phyloP scores from a whole-genome alignment of 495 filamentous ascomycete species.

The Penicillium malachiteum region DNA sequence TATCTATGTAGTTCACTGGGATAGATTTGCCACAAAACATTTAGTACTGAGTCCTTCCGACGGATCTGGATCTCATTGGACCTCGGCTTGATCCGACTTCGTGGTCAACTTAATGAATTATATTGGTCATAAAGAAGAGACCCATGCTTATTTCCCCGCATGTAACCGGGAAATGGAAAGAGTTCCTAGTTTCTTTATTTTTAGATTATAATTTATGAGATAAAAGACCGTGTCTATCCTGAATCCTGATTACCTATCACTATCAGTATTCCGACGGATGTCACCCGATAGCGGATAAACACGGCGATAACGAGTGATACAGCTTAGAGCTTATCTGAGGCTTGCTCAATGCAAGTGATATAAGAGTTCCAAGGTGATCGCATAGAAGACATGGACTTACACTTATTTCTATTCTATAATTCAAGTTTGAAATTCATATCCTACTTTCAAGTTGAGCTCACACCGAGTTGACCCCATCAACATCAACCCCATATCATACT shows the following conservation, averaged over 20 bases:
- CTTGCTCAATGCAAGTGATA: neutral
- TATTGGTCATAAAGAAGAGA: neutral
- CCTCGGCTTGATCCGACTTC: neutral
- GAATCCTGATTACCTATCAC: conserved; percentile 2
- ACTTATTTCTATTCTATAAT: too few relatives aligned
- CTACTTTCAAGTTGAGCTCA: too few relatives aligned
- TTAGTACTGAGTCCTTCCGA: neutral
- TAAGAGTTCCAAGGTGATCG: neutral
- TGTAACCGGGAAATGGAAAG: neutral
- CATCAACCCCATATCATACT: too few relatives aligned
- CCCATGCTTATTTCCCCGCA: neutral
- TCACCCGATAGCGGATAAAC: conserved; percentile 21
- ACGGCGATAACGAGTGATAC: conserved; percentile 7
- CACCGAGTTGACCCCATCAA: too few relatives aligned
- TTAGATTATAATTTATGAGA: neutral
- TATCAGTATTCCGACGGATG: conserved; percentile 1
- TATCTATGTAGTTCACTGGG: too few relatives aligned
- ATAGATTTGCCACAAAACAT: too few relatives aligned
- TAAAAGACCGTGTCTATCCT: conserved; percentile 1
- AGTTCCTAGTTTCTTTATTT: too few relatives aligned
- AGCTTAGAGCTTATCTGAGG: conserved; percentile 8
- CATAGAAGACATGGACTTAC: neutral
- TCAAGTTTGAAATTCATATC: too few relatives aligned
- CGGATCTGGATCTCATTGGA: conserved; percentile 17
- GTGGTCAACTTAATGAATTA: neutral